Evolutionary conservation across 495 filamentous ascomycete genomes (phyloP).

Genomic region (Penicillium nucicola): DNA sequence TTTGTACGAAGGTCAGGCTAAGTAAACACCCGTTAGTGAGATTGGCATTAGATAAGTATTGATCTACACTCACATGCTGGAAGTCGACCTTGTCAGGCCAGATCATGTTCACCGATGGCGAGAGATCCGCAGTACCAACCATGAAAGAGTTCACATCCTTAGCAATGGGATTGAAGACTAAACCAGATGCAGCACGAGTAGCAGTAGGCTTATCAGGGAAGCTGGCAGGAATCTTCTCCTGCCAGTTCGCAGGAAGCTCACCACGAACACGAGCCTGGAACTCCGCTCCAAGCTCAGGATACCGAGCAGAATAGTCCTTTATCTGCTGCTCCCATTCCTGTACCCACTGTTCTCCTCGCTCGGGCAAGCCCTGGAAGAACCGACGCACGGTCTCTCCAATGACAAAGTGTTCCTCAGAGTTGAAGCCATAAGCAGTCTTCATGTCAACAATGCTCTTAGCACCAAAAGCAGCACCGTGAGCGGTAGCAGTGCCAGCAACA

Average conservation of each 20-base stretch:
- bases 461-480: constrained; percentile 53
- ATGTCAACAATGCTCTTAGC: constrained; percentile 43
- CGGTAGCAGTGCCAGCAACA: constrained; percentile 46
- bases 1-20: constrained; percentile 42
- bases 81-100: constrained; percentile 54
- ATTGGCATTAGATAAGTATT: neutral
- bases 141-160: constrained; percentile 48
- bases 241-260: constrained; percentile 42
- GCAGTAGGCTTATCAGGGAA: constrained; percentile 48
- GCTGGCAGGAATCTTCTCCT: constrained; percentile 38
- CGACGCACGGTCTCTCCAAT: constrained; percentile 43
- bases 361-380: constrained; percentile 45
- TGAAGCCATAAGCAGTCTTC: constrained; percentile 45
- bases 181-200: constrained; percentile 46
- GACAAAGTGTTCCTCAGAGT: constrained; percentile 43
- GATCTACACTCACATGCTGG: constrained; percentile 42
- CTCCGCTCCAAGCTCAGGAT: constrained; percentile 46
- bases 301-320: constrained; percentile 30
- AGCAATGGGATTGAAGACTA: constrained; percentile 50
- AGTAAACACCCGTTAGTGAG: neutral
- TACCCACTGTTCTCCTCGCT: constrained; percentile 37
- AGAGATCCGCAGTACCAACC: constrained; percentile 58
- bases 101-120: constrained; percentile 55
- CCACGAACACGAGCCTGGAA: constrained; percentile 46
- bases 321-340: constrained; percentile 46